Base-by-base conservation (phyloP, 495 filamentous ascomycete genomes). In the Cladorrhinum samala region DNA sequence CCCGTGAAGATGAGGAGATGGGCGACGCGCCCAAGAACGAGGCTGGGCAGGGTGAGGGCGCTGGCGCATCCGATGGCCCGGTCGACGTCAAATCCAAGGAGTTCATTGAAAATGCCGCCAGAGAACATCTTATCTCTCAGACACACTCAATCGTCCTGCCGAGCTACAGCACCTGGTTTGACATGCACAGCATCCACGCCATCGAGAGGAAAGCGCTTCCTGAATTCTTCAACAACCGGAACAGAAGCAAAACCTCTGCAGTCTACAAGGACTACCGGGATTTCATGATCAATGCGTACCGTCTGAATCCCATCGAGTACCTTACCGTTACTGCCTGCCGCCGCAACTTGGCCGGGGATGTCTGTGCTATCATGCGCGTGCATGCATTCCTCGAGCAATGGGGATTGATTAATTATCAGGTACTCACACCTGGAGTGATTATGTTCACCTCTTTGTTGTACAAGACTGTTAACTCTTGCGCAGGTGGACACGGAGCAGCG, bases 271-370 rank as follows among this genome's bases (percentile, higher is more conserved):
- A 98, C 65, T 97, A 97, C 69, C 84, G 93, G 54, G 92, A 97
- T 63, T 98, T 98, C 70, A 98, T 98, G 93, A 92, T 98, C 69
- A 97, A 97, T 67, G 95, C 93, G 16, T 98, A 98, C 70, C 83
- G 93, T 18, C 72, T 98, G 45, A 97, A 96, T 66, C 93, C 93
- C 2, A 79, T 88, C 21, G 93, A 98, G 69, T 98, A 98, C 64
- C 77, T 98, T 38, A 98, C 94, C 14, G 90, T 98, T 49, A 98
- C 93, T 9, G 93, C 93, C n/a, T 98, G 93, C 66, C 77, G 93
- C 55, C 83, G 93, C 50, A 98, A 98, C 67, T 77, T 98, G 57
- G 91, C 94, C 7, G 93, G 93, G 54, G 93, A 98, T 71, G 93
- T 98, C 49, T 97, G 93, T 68, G 93, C 94, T 13, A 97, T 98